Conservation (phyloP, 192 early-diverging fungal species). For the Geranomyces michiganensis region DNA sequence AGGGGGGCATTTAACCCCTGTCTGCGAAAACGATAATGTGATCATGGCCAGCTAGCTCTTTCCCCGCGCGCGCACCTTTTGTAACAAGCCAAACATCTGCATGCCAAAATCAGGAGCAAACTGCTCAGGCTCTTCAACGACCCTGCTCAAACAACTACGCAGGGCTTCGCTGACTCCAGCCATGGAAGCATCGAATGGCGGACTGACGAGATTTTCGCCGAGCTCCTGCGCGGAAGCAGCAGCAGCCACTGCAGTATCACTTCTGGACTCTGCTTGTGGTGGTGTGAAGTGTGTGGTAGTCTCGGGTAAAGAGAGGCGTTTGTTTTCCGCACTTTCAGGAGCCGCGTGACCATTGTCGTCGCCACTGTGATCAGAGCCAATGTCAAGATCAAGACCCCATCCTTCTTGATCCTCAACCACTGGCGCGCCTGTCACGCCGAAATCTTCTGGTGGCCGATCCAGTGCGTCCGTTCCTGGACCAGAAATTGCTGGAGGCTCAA, state of each 20-base stretch:
- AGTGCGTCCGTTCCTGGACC: too few relatives aligned
- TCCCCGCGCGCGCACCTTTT: not conserved
- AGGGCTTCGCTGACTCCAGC: not conserved
- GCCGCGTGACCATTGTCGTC: not conserved
- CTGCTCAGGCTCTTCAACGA: slow-evolving; percentile 7
- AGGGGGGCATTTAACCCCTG: too few relatives aligned
- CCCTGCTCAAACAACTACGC: not conserved
- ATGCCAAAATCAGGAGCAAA: slow-evolving; percentile 22
- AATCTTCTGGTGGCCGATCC: not conserved
- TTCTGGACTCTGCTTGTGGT: too few relatives aligned
- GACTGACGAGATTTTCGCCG: not conserved
- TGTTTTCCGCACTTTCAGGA: too few relatives aligned
- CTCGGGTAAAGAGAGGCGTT: too few relatives aligned
- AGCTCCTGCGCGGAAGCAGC: too few relatives aligned
- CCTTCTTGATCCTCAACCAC: not conserved
- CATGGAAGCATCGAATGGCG: slow-evolving; percentile 5
- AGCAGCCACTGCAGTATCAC: too few relatives aligned
- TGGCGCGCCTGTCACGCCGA: not conserved
- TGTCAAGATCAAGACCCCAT: not conserved
- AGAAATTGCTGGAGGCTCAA: not conserved
- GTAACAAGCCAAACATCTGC: slow-evolving; percentile 22
- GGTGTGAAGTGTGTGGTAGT: too few relatives aligned
- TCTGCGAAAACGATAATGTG: not conserved
- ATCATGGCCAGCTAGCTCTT: not conserved
- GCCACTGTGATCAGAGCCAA: too few relatives aligned